Evolutionary conservation across 176 grass and related monocot species (phyloP), one percentile per base, ranked within the genome.

Genomic region (Bonia amplexicaulis): DNA sequence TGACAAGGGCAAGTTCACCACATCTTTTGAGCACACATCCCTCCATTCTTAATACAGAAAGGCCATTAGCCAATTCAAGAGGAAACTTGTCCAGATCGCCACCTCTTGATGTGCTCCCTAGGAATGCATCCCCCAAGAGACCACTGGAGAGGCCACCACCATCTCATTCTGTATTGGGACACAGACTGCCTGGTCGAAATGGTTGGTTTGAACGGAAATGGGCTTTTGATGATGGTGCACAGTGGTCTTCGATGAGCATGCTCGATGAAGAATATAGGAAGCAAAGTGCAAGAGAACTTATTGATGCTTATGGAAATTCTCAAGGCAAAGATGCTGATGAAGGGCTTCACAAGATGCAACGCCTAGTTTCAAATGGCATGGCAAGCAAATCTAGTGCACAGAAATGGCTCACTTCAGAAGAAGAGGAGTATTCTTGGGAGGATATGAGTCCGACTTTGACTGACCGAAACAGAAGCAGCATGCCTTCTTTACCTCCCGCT

Each of bases 361-460:
- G 91, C 25, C 80, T 96, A 23, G 90, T 92, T 81, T 73, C 80
- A 77, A 97, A 92, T 86, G 88, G 88, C 17, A 86, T 86, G 81
- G 22, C 66, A 26, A 81, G 74, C 80, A 91, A 75, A 75, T 69
- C 85, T 77, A 77, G 64, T 55, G 86, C 84, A 68, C 91, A 85
- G 59, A 89, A 92, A 75, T 99, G 97, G 97, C 89, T 92, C 41
- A 91, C 77, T 77, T 92, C 90, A 19, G 97, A 99, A 66, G 96
- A 94, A 90, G 93, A 95, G 52, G 97, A 99, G 41, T 99, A 96
- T 92, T 74, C 83, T 62, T 99, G 97, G 97, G 97, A 99, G 75
- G 86, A 94, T 86, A 99, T 99, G 97, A 94, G 93, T 76, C 97
- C 97, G 52, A 99, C 93, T 87, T 93, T 99, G 85, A 87, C 88